Evolutionary conservation across 2,329 filamentous ascomycete species (phyloP).

Genomic region (Bipolaris victoriae): DNA sequence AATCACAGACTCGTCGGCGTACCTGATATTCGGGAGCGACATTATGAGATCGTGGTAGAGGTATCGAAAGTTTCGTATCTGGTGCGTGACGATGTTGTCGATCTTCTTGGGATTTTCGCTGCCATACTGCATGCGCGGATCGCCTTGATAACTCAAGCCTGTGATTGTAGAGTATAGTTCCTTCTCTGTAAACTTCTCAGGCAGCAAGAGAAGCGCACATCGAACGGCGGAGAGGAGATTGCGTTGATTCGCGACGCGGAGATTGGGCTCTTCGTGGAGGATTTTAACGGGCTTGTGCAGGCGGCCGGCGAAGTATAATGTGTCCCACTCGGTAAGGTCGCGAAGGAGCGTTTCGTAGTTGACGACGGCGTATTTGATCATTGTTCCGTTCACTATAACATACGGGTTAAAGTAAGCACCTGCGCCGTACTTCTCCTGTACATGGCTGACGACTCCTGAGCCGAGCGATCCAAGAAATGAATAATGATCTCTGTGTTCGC

Average conservation of each 20-base stretch:
- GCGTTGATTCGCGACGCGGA: constrained; percentile 93
- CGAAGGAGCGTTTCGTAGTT: constrained; percentile 87
- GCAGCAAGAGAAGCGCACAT: constrained; percentile 85
- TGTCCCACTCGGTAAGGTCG: constrained; percentile 91
- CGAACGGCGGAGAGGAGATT: constrained; percentile 92
- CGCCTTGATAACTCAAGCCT: constrained; percentile 90
- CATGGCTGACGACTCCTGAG: constrained; percentile 80
- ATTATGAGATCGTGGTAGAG: constrained; percentile 90
- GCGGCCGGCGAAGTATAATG: constrained; percentile 92
- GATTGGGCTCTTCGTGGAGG: constrained; percentile 86
- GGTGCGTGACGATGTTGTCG: constrained; percentile 89
- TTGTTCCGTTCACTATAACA: constrained; percentile 88
- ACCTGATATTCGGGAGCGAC: constrained; percentile 85
- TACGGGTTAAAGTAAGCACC: constrained; percentile 98
- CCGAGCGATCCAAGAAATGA: constrained; percentile 82
- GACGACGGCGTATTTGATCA: constrained; percentile 98
- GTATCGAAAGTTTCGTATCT: constrained; percentile 87
- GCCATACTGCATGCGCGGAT: constrained; percentile 91
- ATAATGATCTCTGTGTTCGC: constrained; percentile 90
- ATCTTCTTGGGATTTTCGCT: constrained; percentile 94
- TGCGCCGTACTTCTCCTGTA: constrained; percentile 88
- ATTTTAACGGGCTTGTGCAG: constrained; percentile 99
- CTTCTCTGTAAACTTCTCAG: constrained; percentile 81
- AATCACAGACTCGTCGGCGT: constrained; percentile 68
- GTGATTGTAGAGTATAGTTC: constrained; percentile 91